Percentiles rank a stretch among this genome's conserved stretches.
phyloP scores from a whole-genome alignment of 768 basidiomycete genomes.

The Dioszegia crocea region DNA sequence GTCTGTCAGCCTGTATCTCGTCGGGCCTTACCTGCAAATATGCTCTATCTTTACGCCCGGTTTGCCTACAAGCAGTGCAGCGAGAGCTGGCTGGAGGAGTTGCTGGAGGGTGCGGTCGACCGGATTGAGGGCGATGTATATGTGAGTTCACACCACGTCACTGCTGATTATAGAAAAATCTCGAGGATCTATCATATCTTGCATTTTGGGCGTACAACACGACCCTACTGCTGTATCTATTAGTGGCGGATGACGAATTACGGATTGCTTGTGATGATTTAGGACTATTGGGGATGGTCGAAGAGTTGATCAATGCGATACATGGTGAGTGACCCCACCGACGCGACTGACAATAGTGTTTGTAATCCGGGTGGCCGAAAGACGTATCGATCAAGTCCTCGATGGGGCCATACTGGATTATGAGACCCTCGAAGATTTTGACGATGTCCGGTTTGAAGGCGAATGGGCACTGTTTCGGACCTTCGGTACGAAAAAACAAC shows the following conservation, averaged over 20 bases:
- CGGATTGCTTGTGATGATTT: constrained; percentile 75
- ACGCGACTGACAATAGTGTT: constrained; percentile 61
- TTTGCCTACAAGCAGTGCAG: constrained; percentile 70
- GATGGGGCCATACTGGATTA: constrained; percentile 79
- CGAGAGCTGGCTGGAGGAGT: constrained; percentile 84
- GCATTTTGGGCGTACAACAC: constrained; percentile 95
- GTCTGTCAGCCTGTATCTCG: constrained; percentile 56
- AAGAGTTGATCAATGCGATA: constrained; percentile 89
- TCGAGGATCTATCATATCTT: constrained; percentile 78
- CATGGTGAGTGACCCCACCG: constrained; percentile 60
- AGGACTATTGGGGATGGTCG: constrained; percentile 76
- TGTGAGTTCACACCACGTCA: constrained; percentile 56
- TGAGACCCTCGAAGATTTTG: constrained; percentile 67
- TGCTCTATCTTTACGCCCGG: constrained; percentile 79
- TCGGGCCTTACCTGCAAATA: constrained; percentile 80
- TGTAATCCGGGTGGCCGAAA: constrained; percentile 86
- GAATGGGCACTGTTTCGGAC: constrained; percentile 66
- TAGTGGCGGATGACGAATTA: constrained; percentile 52
- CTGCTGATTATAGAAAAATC: constrained; percentile 59
- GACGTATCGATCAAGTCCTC: constrained; percentile 77
- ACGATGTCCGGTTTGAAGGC: constrained; percentile 84
- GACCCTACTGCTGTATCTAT: constrained; percentile 81
- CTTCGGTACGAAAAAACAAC: constrained; percentile 44
- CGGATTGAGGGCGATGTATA: constrained; percentile 88
- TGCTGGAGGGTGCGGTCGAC: constrained; percentile 85